Base-by-base conservation (phyloP, 129 eudicot species). In the Scalesia atractyloides region DNA sequence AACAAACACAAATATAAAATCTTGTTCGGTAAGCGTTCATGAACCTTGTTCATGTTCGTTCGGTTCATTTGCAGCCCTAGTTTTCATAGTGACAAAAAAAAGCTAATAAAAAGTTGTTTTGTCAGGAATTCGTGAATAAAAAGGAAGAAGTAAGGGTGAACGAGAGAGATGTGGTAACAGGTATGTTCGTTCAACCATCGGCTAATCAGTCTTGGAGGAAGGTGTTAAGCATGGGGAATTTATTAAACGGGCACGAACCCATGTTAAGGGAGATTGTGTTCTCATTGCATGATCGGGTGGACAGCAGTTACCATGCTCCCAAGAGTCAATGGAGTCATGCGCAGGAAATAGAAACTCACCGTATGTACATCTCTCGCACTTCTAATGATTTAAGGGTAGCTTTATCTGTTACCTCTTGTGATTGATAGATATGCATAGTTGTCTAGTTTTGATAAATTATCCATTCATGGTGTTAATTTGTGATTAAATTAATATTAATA, bases 121-220 rank as follows among this genome's bases (percentile, higher is more conserved):
- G 13, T 11, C 61, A 89, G 89, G 97, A 85, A 64, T 69, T 79
- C 15, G 44, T 30, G 34, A 73, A 74, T 37, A 80, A 75, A 66
- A 85, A 80, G 78, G 94, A 90, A 70, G 81, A 81, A 84, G 80
- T 90, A 34, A 69, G 76, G 72, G 24, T 70, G 50, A 74, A 68
- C 0, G 99, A 94, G 66, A 81, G 94, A 65, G 83, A 90, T n/a
- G 79, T 81, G 16, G 76, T 94, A 11, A 78, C 92, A 41, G 70
- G 81, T 73, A 85, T 94, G 86, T 94, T 94, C 73, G 76, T 87
- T 61, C 99, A 81, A 5, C 99, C 97, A 12, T 88, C 86, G 12
- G 91, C 96, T 12, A 90, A 81, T 75, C 99, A 94, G 84, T 90
- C 97, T 4, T 94, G 99, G 97, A 84, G 99, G 74, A 88, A 84